A percentile compares a stretch with the other conserved stretches of the same genome.
Evolutionary conservation across 2,329 filamentous ascomycete genomes (phyloP).

Genomic region (Fusarium bulbicola): DNA sequence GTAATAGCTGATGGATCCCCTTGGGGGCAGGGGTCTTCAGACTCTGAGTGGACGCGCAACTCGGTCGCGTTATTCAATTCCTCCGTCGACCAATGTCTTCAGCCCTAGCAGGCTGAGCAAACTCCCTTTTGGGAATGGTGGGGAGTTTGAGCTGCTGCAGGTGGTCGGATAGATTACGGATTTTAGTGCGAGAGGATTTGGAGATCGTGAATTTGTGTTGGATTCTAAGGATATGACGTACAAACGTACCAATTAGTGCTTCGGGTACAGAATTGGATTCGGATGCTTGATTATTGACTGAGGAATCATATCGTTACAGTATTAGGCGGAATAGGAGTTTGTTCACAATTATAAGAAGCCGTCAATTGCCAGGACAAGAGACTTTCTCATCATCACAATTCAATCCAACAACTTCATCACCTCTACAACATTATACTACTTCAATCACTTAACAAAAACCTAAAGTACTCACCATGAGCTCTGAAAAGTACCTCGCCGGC

Average conservation of each 20-base stretch:
- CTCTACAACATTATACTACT: not conserved
- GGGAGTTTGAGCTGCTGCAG: not conserved
- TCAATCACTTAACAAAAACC: not conserved
- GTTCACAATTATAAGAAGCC: not conserved
- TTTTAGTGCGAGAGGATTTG: not conserved
- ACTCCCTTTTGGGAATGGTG: not conserved
- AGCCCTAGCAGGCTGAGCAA: not conserved
- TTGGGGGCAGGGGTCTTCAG: not conserved
- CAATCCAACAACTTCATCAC: not conserved
- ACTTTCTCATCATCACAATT: not conserved
- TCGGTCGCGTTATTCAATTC: not conserved
- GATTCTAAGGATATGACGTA: not conserved
- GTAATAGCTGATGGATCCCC: not conserved
- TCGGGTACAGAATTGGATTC: not conserved
- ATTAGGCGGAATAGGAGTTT: not conserved
- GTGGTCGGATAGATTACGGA: not conserved
- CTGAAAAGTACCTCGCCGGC: constrained; percentile 35
- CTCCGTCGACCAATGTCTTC: not conserved
- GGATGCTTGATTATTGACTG: not conserved
- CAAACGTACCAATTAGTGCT: not conserved
- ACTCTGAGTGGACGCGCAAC: not conserved
- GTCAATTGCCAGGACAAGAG: not conserved
- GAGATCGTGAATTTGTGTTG: not conserved
- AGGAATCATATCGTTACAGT: not conserved
- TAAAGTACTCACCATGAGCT: constrained; percentile 16